phyloP scores from a whole-genome alignment of 176 grass and related monocot species.

The Olyra latifolia region DNA sequence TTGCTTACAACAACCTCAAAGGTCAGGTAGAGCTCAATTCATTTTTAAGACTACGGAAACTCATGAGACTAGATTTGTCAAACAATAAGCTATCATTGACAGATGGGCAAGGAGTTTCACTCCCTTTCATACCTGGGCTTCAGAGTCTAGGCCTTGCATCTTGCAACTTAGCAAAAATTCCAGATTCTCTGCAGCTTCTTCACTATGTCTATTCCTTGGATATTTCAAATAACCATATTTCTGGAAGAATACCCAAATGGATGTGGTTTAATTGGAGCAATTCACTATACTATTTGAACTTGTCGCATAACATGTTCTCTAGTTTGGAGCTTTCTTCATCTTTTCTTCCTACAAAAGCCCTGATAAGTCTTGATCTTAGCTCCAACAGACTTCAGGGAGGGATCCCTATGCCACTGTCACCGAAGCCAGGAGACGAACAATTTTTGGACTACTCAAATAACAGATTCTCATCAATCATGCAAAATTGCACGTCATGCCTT shows the following conservation, averaged over 20 bases:
- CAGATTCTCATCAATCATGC: not conserved
- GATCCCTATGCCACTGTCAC: not conserved
- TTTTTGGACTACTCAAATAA: slow-evolving; percentile 23
- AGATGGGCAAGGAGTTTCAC: not conserved
- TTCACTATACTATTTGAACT: not conserved
- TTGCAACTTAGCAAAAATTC: slow-evolving; percentile 25
- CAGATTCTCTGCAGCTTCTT: not conserved
- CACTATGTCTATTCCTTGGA: not conserved
- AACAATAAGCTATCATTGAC: slow-evolving; percentile 25
- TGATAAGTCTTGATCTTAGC: not conserved
- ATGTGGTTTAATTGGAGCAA: slow-evolving; percentile 12
- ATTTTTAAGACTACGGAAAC: too few species aligned
- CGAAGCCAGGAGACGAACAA: fast-evolving
- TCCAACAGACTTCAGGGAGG: slow-evolving; percentile 1
- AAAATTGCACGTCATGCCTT: not conserved
- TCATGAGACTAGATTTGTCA: not conserved
- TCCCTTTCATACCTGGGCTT: not conserved
- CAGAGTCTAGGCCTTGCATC: not conserved
- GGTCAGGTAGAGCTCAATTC: not conserved
- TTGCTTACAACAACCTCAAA: not conserved
- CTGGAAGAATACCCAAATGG: slow-evolving; percentile 32
- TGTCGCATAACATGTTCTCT: slow-evolving; percentile 21
- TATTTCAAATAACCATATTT: slow-evolving; percentile 36
- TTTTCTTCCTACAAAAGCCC: not conserved
- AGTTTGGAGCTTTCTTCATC: not conserved